Base-by-base conservation (phyloP, 192 early-diverging fungal genomes). In the Spizellomyces sp. region DNA sequence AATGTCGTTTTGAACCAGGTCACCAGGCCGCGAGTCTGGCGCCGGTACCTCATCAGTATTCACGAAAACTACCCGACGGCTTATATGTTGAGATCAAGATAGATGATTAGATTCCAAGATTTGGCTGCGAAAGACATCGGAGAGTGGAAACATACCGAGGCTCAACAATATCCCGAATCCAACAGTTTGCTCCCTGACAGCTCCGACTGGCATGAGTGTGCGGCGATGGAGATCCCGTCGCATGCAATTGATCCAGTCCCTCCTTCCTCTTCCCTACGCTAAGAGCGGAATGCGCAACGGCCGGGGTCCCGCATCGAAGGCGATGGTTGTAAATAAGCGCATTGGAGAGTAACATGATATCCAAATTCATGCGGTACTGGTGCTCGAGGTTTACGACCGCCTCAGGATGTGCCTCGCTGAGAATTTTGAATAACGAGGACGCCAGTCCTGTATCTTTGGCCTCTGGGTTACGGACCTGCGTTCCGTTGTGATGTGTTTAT, bases 351-450 rank as follows among this genome's bases (percentile, higher is more conserved):
- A 78, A 72, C 92, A 96, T 95, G 48, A 98, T 92, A 43, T 94
- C 95, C 19, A 83, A 72, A 76, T 91, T 94, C 96, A 98, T 97
- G 21, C 96, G 90, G 70, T 97, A 98, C 71, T 98, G 96, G 64
- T 88, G 84, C 62, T 88, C 82, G 41, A 98, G 79, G 42, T 79
- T 85, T 9, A 84, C 83, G 17, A 96, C 87, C 0, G 94, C 80
- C 22, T 88, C 76, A 0, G 96, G 95, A 66, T 96, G 90, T 5
- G 84, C 85, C 62, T 96, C 92, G 15, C 90, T 90, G 4, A 98
- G 80, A 6, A 81, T 79, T 67, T 87, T 89, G 74, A 98, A 98
- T 63, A 98, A 78, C 21, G 93, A 95, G 46, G 80, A 74, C 22
- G 80, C 70, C 21, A 87, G 73, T 22, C 87, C 89, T 21, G 67